Evolutionary conservation across 2,329 filamentous ascomycete species (phyloP).

Genomic region (Neofusicoccum umdonicola): DNA sequence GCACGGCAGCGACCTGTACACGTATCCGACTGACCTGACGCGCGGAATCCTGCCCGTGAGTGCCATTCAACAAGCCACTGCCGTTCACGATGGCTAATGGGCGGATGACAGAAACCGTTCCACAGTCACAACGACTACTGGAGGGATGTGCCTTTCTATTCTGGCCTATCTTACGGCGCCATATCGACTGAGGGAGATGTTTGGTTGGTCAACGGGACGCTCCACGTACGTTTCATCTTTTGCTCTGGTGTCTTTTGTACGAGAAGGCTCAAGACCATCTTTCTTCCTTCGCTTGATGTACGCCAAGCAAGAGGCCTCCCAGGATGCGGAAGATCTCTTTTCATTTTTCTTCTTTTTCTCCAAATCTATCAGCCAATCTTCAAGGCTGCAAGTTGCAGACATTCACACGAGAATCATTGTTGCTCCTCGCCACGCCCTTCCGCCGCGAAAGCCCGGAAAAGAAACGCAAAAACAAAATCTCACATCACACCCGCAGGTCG

Average conservation of each 20-base stretch:
- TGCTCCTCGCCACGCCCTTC: too few species aligned
- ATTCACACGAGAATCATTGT: too few species aligned
- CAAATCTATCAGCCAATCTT: too few species aligned
- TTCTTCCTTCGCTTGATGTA: background rate
- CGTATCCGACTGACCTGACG: slow-evolving; percentile 61
- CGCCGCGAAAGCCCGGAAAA: background rate
- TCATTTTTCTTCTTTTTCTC: too few species aligned
- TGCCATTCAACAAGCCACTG: background rate
- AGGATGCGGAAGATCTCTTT: too few species aligned
- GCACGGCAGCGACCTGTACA: slow-evolving; percentile 50
- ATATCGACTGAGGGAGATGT: slow-evolving; percentile 61
- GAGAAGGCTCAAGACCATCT: too few species aligned
- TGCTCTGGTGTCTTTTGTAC: background rate
- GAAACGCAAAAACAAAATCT: background rate
- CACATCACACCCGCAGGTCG: slow-evolving; percentile 42
- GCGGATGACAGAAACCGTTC: slow-evolving; percentile 44
- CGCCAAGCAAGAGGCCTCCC: background rate
- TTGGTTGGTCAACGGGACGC: slow-evolving; percentile 56
- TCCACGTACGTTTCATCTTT: slow-evolving; percentile 46
- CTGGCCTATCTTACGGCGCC: slow-evolving; percentile 57
- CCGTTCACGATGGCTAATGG: background rate
- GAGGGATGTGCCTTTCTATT: slow-evolving; percentile 48
- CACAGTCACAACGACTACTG: slow-evolving; percentile 63
- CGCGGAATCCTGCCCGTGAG: slow-evolving; percentile 55
- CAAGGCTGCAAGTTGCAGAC: too few species aligned